Percentiles rank a stretch among this genome's conserved stretches.
These are phyloP conservation scores for Fomitopsis palustris DNA, from an alignment of 1,284 basidiomycete genomes.

Conservation along the genomic window DNA sequence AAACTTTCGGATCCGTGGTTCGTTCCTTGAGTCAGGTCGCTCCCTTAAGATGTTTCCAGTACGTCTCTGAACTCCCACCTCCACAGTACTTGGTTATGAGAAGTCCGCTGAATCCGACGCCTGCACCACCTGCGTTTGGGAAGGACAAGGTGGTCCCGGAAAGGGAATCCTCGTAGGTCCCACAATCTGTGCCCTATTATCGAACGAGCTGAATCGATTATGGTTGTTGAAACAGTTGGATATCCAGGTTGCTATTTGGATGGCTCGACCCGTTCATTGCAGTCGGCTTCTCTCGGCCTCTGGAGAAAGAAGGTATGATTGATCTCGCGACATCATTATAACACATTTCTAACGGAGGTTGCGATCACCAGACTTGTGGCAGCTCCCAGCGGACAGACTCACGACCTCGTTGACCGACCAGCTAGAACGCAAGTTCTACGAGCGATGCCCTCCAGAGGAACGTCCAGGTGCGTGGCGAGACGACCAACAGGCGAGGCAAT, in stretches of 20 bases:
- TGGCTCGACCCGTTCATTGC: slow-evolving; percentile 51
- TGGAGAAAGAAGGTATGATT: slow-evolving; percentile 49
- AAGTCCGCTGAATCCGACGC: slow-evolving; percentile 27
- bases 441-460: slow-evolving; percentile 44
- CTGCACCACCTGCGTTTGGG: slow-evolving; percentile 50
- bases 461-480: slow-evolving; percentile 31
- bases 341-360: background rate
- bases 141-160: slow-evolving; percentile 86
- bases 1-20: background rate
- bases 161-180: slow-evolving; percentile 57
- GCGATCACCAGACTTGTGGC: slow-evolving; percentile 45
- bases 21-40: background rate
- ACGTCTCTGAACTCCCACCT: background rate
- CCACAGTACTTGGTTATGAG: slow-evolving; percentile 15
- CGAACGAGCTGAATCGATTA: no score
- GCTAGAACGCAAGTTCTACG: slow-evolving; percentile 46
- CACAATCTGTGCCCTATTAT: background rate
- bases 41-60: background rate
- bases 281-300: slow-evolving; percentile 53
- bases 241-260: slow-evolving; percentile 44
- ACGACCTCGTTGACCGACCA: slow-evolving; percentile 38
- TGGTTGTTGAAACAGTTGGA: slow-evolving; percentile 19
- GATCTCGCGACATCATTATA: background rate
- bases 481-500: slow-evolving; percentile 7
- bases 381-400: slow-evolving; percentile 37